A percentile compares a stretch with the other conserved stretches of the same genome.
Conservation (phyloP, 306 rosid genomes). For the Purshia tridentata region DNA sequence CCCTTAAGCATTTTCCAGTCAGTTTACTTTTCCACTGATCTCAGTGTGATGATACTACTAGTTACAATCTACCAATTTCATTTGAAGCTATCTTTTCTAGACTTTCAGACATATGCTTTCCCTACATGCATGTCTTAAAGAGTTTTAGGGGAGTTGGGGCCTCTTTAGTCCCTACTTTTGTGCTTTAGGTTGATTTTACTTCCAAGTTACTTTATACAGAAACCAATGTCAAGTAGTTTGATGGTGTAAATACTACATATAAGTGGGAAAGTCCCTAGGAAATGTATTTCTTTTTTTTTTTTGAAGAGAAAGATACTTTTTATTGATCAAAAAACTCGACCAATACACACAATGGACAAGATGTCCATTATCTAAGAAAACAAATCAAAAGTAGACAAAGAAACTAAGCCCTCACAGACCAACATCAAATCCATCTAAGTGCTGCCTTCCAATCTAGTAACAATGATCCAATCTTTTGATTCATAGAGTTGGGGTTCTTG, state of each 20-base stretch:
- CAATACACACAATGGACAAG: too few species aligned
- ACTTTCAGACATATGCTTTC: not conserved
- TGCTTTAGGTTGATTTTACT: not conserved
- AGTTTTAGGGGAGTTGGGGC: not conserved
- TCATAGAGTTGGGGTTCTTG: too few species aligned
- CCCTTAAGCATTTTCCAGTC: not conserved
- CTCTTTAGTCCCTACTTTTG: too few species aligned
- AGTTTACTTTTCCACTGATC: not conserved
- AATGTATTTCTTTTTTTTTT: too few species aligned
- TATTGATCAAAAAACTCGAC: too few species aligned
- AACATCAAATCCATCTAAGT: too few species aligned
- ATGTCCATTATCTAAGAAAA: too few species aligned
- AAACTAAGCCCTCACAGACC: too few species aligned
- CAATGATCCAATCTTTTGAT: too few species aligned
- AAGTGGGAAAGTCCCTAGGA: not conserved
- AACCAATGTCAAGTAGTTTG: not conserved
- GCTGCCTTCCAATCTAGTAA: too few species aligned
- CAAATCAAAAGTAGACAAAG: too few species aligned
- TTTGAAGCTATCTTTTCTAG: slow-evolving; percentile 8
- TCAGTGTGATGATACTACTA: not conserved
- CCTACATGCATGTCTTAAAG: slow-evolving; percentile 2
- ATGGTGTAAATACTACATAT: not conserved
- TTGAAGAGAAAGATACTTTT: too few species aligned
- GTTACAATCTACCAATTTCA: not conserved
- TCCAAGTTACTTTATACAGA: not conserved